phyloP scores from a whole-genome alignment of 192 early-diverging fungal species.

The Podila epigama region DNA sequence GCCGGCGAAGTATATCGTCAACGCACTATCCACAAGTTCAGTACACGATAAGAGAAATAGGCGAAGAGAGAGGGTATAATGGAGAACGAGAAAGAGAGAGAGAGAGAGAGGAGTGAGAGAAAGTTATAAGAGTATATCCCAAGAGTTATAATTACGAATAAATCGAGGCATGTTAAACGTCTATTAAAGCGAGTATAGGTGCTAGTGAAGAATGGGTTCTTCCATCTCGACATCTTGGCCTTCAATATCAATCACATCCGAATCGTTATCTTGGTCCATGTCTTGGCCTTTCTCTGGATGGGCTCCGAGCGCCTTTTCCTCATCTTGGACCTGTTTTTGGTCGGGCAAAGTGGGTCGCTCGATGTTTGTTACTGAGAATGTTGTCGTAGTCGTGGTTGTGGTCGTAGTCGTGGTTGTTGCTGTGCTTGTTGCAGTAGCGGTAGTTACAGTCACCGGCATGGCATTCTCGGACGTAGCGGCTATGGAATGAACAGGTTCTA shows the following conservation, averaged over 20 bases:
- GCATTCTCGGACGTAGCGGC: neutral
- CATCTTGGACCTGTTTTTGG: no score
- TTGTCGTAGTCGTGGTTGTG: neutral
- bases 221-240: neutral
- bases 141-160: no score
- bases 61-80: no score
- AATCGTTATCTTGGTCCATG: neutral
- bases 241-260: slow-evolving; percentile 8
- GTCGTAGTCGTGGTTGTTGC: neutral
- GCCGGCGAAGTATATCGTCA: slow-evolving; percentile 33
- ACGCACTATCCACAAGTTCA: slow-evolving; percentile 24
- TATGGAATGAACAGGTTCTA: neutral
- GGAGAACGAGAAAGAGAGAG: neutral
- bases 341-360: neutral
- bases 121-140: no score
- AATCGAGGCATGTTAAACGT: no score
- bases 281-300: neutral
- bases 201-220: no score
- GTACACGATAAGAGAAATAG: neutral
- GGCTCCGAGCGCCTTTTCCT: no score
- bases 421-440: no score
- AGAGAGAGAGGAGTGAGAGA: neutral
- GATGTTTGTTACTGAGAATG: neutral
- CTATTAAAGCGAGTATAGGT: no score
- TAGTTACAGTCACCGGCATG: no score